phyloP scores from a whole-genome alignment of 2,329 filamentous ascomycete species.

The Raffaelea arxii region DNA sequence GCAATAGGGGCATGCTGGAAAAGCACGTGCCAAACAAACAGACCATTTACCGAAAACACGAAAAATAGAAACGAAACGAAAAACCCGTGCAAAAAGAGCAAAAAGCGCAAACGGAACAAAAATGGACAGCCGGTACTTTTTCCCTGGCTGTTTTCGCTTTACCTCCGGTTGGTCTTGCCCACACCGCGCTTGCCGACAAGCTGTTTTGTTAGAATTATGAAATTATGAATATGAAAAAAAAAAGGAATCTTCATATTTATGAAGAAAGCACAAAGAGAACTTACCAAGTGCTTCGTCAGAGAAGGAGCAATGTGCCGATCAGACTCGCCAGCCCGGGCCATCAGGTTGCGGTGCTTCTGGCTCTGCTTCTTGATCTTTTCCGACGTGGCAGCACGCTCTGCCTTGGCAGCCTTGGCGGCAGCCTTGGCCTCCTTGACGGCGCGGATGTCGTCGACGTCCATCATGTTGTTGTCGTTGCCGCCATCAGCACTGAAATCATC shows the following conservation, averaged over 20 bases:
- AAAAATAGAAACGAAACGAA: not conserved
- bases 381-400: constrained; percentile 61
- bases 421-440: constrained; percentile 33
- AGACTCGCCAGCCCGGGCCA: constrained; percentile 92
- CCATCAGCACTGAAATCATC: constrained; percentile 30
- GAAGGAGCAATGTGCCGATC: constrained; percentile 80
- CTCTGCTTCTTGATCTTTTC: constrained; percentile 79
- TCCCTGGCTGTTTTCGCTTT: constrained; percentile 18
- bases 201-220: constrained; percentile 34
- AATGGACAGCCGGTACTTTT: not conserved
- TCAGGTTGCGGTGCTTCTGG: constrained; percentile 98
- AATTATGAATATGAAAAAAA: not conserved
- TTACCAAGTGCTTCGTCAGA: constrained; percentile 83
- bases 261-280: constrained; percentile 23
- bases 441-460: constrained; percentile 60
- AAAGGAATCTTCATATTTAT: constrained; percentile 46
- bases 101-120: not conserved
- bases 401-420: constrained; percentile 44
- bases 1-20: no score
- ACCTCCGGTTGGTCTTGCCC: constrained; percentile 74
- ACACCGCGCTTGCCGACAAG: constrained; percentile 87
- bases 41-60: no score
- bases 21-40: no score
- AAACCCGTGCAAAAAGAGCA: not conserved
- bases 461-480: constrained; percentile 57